Base-by-base conservation (phyloP, 164 flowering plant species). In the Aristolochia californica region DNA sequence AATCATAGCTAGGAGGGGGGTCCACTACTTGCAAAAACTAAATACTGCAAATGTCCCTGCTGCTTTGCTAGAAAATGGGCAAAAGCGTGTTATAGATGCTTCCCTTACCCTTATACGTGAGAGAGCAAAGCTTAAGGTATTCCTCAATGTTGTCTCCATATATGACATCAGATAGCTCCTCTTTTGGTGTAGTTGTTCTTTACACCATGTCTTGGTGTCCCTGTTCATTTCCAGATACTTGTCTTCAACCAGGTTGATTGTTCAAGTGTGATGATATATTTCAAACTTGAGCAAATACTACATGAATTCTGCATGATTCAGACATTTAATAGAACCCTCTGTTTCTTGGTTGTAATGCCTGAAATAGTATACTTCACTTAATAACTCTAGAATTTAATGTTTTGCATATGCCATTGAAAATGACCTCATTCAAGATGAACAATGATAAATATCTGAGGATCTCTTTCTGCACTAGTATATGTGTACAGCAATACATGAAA, bases 81-180 rank as follows among this genome's bases (percentile, higher is more conserved):
- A 91, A 64, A 75, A 78, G 43, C 93, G 98, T 58, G 95, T 91
- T 13, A 87, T 91, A 10, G 98, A 91, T 60, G 98, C 98, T 69
- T 91, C 98, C 13, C 85, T 91, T 43, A 88, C 98, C 17, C 94
- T 91, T 44, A 88, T 91, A 62, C 84, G 96, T 7, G 96, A 91
- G 72, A 83, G 95, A 55, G 98, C 98, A 27, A 88, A 85, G 77
- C 88, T 88, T 27, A 88, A 87, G 93, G 98, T 86, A 63, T 45
- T 34, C 59, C 43, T 7, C 7, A 28, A 28, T 28, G 30, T 18
- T 51, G 12, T 15, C 22, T 48, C 52, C 28, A n/a, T 45, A 11
- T 45, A 2, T 2, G 11, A 45, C 20, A 14, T 14, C 20, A n/a
- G 48, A 45, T 45, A 2, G 48, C 20, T 14, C 20, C 2, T 45